Evolutionary conservation across 2,329 filamentous ascomycete species (phyloP).

Genomic region (Tolypocladium guangdongense): DNA sequence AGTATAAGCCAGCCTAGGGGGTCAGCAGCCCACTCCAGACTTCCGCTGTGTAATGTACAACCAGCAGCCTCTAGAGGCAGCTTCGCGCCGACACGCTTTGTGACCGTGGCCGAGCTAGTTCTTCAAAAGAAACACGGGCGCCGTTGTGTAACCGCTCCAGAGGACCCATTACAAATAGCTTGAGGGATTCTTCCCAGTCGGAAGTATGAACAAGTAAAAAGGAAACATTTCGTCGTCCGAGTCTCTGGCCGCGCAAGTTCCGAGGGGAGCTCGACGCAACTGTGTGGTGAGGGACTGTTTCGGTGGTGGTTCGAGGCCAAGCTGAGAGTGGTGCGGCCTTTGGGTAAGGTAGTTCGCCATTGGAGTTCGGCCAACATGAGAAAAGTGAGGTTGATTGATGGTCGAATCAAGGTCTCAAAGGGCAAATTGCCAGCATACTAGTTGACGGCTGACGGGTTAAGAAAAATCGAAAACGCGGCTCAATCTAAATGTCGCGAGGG

Average conservation of each 20-base stretch:
- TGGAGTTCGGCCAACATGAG: neutral
- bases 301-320: neutral
- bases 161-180: slow-evolving; percentile 7
- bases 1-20: slow-evolving; percentile 2
- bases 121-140: slow-evolving; percentile 10
- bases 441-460: neutral
- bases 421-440: neutral
- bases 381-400: neutral
- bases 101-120: slow-evolving; percentile 5
- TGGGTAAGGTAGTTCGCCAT: neutral
- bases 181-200: slow-evolving; percentile 2
- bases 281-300: neutral
- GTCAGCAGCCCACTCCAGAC: neutral
- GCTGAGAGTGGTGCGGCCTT: neutral
- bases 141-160: slow-evolving; percentile 3
- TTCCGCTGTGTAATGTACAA: slow-evolving; percentile 10
- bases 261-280: slow-evolving; percentile 1
- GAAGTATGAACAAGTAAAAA: slow-evolving; percentile 11
- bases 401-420: neutral
- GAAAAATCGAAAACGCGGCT: neutral
- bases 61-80: slow-evolving; percentile 4
- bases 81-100: slow-evolving; percentile 1
- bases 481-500: neutral
- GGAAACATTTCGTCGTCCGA: slow-evolving; percentile 12
- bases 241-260: slow-evolving; percentile 12